Conservation (phyloP, 805 yeast genomes). For the Myxozyma vanderwaltii region DNA sequence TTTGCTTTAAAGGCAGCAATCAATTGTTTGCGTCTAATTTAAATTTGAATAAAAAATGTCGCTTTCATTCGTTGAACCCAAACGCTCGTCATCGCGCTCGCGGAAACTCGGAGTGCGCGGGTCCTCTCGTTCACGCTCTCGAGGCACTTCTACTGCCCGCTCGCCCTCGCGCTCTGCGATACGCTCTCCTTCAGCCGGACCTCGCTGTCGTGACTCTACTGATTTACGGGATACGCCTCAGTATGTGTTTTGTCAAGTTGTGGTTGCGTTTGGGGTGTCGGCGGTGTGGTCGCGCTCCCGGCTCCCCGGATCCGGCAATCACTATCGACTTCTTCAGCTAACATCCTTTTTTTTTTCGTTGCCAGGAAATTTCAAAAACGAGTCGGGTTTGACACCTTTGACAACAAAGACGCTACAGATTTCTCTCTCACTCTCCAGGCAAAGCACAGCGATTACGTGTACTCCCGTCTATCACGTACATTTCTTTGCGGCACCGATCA, state of each 20-base stretch:
- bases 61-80: constrained; percentile 20
- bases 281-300: not conserved
- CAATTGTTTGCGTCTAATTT: not conserved
- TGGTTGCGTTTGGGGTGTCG: not conserved
- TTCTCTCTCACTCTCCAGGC: constrained; percentile 46
- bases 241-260: constrained; percentile 15
- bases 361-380: constrained; percentile 39
- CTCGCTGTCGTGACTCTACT: constrained; percentile 7
- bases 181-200: constrained; percentile 16
- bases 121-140: constrained; percentile 11
- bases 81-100: constrained; percentile 24
- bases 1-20: not conserved
- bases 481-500: constrained; percentile 51
- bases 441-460: constrained; percentile 46
- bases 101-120: constrained; percentile 7
- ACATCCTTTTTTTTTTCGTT: not conserved
- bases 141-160: constrained; percentile 15
- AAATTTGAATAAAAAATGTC: not conserved
- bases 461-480: constrained; percentile 47
- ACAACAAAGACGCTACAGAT: constrained; percentile 43
- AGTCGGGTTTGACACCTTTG: constrained; percentile 50
- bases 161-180: constrained; percentile 24
- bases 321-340: too few relatives aligned
- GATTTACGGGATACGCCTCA: not conserved
- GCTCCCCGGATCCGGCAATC: too few relatives aligned